phyloP scores from a whole-genome alignment of 257 asterid genomes.

The Striga asiatica region DNA sequence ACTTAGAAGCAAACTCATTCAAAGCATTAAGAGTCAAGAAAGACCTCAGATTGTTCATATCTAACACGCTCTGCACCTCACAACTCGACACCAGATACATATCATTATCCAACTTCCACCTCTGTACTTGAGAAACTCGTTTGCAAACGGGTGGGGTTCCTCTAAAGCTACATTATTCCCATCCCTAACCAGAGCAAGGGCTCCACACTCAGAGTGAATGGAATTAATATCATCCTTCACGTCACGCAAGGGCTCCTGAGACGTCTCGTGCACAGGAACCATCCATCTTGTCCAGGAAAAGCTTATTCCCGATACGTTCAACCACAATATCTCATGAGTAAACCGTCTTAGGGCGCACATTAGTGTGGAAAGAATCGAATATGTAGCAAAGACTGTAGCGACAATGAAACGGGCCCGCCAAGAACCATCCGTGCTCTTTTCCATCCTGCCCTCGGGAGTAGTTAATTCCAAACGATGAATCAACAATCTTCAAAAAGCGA shows the following conservation, averaged over 20 bases:
- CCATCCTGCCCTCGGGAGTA: constrained; percentile 65
- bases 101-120: constrained; percentile 90
- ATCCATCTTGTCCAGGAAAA: constrained; percentile 86
- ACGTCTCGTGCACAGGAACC: constrained; percentile 96
- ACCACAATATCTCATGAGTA: constrained; percentile 94
- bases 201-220: constrained; percentile 71
- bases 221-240: constrained; percentile 89
- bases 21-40: constrained; percentile 71
- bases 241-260: constrained; percentile 95
- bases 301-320: constrained; percentile 87
- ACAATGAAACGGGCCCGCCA: constrained; percentile 76
- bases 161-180: constrained; percentile 72
- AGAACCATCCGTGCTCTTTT: constrained; percentile 25
- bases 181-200: constrained; percentile 90
- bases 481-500: constrained; percentile 73
- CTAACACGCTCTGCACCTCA: constrained; percentile 90
- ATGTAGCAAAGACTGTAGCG: constrained; percentile 85
- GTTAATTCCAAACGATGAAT: constrained; percentile 59
- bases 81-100: constrained; percentile 74
- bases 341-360: constrained; percentile 93
- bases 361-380: constrained; percentile 62
- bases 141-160: constrained; percentile 89
- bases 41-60: constrained; percentile 67
- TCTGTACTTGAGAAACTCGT: constrained; percentile 83
- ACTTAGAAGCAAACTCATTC: constrained; percentile 93